phyloP scores from a whole-genome alignment of 202 grass and related monocot species.

The Musa balbisiana region DNA sequence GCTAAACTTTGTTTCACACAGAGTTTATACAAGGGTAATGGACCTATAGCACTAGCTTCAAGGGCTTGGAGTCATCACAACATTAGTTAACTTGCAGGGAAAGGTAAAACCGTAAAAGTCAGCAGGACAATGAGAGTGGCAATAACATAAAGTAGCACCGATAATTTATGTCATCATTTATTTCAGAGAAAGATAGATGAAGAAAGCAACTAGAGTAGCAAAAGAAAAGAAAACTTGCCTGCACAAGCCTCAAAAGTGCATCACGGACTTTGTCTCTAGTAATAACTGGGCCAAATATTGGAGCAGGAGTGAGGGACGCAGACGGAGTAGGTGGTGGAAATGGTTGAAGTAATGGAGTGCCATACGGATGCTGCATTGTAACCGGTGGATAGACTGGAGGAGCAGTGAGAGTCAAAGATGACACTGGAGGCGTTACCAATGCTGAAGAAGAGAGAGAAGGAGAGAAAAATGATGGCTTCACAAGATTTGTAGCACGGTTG shows the following conservation, averaged over 20 bases:
- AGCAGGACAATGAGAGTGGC: no score
- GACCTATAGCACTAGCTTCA: no score
- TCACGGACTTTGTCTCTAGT: constrained; percentile 47
- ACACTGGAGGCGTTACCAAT: constrained; percentile 2
- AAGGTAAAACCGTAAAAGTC: no score
- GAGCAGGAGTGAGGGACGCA: constrained; percentile 32
- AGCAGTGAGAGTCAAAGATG: constrained; percentile 1
- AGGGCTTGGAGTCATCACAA: no score
- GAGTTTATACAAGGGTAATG: no score
- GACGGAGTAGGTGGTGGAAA: constrained; percentile 48
- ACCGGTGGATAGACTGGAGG: constrained; percentile 26
- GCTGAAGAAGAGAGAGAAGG: not conserved
- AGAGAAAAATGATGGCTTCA: constrained; percentile 21
- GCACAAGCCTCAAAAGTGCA: constrained; percentile 40
- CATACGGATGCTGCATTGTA: constrained; percentile 35
- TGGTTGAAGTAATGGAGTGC: constrained; percentile 46
- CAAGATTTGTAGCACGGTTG: constrained; percentile 12
- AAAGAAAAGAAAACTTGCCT: constrained; percentile 30
- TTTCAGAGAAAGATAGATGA: not conserved
- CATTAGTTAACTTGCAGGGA: no score
- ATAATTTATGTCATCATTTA: no score
- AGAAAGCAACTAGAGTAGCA: not conserved
- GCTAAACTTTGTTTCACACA: no score
- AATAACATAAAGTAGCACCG: no score
- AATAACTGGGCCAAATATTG: constrained; percentile 17